These are phyloP conservation scores for Fraxinus pennsylvanica DNA, from an alignment of 257 asterid species.

Conservation along the genomic window DNA sequence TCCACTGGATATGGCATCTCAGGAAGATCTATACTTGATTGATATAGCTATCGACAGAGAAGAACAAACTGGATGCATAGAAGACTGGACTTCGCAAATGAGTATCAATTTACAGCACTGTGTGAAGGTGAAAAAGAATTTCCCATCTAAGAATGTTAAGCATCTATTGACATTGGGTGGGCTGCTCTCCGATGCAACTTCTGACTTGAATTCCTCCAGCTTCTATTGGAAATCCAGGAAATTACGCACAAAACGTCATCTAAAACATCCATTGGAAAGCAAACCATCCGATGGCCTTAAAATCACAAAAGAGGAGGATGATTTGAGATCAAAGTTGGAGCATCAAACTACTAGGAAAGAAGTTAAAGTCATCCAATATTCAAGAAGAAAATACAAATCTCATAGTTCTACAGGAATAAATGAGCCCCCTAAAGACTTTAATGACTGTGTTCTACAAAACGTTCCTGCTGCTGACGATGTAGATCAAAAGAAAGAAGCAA, in stretches of 20 bases:
- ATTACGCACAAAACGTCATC: conserved; percentile 63
- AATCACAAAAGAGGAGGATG: conserved; percentile 27
- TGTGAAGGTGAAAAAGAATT: conserved; percentile 62
- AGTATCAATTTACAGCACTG: conserved; percentile 66
- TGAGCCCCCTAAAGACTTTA: conserved; percentile 28
- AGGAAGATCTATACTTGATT: conserved; percentile 65
- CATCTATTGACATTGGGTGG: conserved; percentile 65
- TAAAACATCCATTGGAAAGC: conserved; percentile 28
- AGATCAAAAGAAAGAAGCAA: conserved; percentile 28
- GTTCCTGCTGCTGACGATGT: conserved; percentile 22
- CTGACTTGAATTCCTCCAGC: conserved; percentile 34
- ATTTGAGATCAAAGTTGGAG: conserved; percentile 31
- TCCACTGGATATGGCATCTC: conserved; percentile 56
- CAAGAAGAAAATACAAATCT: conserved; percentile 65
- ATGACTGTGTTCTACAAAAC: conserved; percentile 19
- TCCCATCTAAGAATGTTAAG: conserved; percentile 49
- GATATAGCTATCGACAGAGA: conserved; percentile 70
- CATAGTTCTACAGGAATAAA: conserved; percentile 27
- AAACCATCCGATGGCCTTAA: conserved; percentile 32
- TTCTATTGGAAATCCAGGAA: conserved; percentile 76
- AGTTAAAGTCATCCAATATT: conserved; percentile 58
- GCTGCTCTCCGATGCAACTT: conserved; percentile 46
- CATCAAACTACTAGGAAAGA: conserved; percentile 36
- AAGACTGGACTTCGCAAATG: conserved; percentile 82
- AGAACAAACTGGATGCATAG: conserved; percentile 43